Evolutionary conservation across 2,329 filamentous ascomycete species (phyloP).

Genomic region (Hypoxylon sp.): DNA sequence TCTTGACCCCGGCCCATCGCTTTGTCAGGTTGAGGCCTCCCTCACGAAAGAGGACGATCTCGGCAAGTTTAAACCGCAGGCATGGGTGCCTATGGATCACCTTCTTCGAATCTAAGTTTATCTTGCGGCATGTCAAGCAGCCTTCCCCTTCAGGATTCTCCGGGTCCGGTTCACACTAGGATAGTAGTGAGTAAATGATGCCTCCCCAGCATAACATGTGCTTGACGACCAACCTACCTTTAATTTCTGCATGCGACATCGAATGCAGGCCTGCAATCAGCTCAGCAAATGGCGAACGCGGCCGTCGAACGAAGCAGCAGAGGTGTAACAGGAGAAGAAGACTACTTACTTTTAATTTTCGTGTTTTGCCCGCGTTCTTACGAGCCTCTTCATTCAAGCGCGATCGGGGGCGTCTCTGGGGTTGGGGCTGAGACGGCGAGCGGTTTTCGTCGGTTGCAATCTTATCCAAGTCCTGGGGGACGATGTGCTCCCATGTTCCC

Average conservation of each 20-base stretch:
- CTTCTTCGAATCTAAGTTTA: slow-evolving; percentile 61
- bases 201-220: slow-evolving; percentile 8
- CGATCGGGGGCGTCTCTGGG: slow-evolving; percentile 38
- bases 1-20: slow-evolving; percentile 60
- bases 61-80: slow-evolving; percentile 60
- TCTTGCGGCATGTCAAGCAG: slow-evolving; percentile 60
- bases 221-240: slow-evolving; percentile 55
- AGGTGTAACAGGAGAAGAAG: neutral
- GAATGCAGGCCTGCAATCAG: slow-evolving; percentile 58
- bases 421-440: slow-evolving; percentile 19
- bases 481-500: slow-evolving; percentile 4
- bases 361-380: slow-evolving; percentile 46
- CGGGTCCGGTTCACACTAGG: slow-evolving; percentile 58
- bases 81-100: slow-evolving; percentile 64
- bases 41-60: slow-evolving; percentile 60
- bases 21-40: slow-evolving; percentile 62
- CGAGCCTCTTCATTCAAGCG: slow-evolving; percentile 41
- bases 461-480: neutral
- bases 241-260: slow-evolving; percentile 63
- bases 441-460: slow-evolving; percentile 5
- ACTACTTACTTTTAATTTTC: slow-evolving; percentile 46
- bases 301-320: slow-evolving; percentile 2
- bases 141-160: slow-evolving; percentile 50
- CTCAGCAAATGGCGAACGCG: slow-evolving; percentile 29
- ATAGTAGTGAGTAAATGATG: slow-evolving; percentile 2